A percentile compares a stretch with the other conserved stretches of the same genome.
Conservation (phyloP, 139 green algal species). For the Chlamydomonas sp. region DNA sequence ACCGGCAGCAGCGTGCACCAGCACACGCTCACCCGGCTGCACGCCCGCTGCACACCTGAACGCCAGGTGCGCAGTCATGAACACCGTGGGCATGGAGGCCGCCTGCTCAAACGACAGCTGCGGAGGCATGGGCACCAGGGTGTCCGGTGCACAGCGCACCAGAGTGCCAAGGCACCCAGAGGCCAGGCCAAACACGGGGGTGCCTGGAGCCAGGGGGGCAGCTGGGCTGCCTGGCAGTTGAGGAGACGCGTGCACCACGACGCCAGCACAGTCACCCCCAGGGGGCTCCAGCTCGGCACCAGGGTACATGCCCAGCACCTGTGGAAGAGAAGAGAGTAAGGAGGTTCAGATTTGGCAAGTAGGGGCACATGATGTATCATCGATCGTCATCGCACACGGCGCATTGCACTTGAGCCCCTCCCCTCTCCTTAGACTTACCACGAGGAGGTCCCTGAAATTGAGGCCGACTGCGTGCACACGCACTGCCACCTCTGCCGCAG, state of each 20-base stretch:
- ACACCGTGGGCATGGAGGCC: constrained; percentile 71
- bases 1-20: constrained; percentile 69
- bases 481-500: constrained; percentile 48
- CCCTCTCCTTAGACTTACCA: constrained; percentile 12
- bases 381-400: not conserved
- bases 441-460: constrained; percentile 75
- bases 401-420: not conserved
- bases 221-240: constrained; percentile 1
- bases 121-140: constrained; percentile 52
- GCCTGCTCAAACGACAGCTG: constrained; percentile 59
- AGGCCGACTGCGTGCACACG: constrained; percentile 66
- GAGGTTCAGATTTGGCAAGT: not conserved
- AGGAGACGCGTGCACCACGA: constrained; percentile 47
- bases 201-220: constrained; percentile 29
- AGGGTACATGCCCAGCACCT: constrained; percentile 73
- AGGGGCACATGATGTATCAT: not conserved
- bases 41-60: constrained; percentile 31
- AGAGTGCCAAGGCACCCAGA: constrained; percentile 61
- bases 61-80: constrained; percentile 64
- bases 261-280: constrained; percentile 69
- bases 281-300: constrained; percentile 62
- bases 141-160: constrained; percentile 38
- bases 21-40: constrained; percentile 33
- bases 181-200: constrained; percentile 75
- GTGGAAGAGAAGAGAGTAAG: not conserved